Percentiles rank a stretch among this genome's conserved stretches.
These are phyloP conservation scores for Plasmodium vinckei DNA, from an alignment of 169 alveolate genomes.

Conservation along the genomic window DNA sequence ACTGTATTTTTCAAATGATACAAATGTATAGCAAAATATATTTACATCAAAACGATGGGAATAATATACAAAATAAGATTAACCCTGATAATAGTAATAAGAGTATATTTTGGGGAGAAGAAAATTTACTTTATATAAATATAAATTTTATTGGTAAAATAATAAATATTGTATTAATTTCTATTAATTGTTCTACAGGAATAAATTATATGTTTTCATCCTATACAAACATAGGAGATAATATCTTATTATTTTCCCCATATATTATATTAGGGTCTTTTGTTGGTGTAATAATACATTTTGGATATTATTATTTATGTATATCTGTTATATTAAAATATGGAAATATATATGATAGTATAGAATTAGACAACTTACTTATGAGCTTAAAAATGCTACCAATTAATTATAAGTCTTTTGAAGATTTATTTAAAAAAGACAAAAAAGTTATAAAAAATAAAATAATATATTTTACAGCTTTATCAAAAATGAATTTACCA, in stretches of 20 bases:
- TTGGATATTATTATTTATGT: conserved; percentile 54
- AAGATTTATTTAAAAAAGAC: conserved; percentile 4
- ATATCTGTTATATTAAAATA: background rate
- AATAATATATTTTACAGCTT: conserved; percentile 25
- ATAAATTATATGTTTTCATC: conserved; percentile 70
- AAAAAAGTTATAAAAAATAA: conserved; percentile 2
- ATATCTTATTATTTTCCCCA: conserved; percentile 12
- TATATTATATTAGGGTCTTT: conserved; percentile 46
- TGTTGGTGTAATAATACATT: conserved; percentile 9
- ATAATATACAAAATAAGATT: background rate
- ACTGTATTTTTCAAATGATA: conserved; percentile 20
- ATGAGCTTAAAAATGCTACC: conserved; percentile 2
- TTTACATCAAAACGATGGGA: background rate
- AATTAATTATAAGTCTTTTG: conserved; percentile 5
- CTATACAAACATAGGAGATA: conserved; percentile 59
- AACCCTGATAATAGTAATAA: background rate
- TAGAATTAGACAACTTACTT: background rate
- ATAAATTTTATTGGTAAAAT: conserved; percentile 22
- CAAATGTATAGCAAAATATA: conserved; percentile 8
- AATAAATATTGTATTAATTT: conserved; percentile 26
- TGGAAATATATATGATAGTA: background rate
- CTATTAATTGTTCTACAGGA: conserved; percentile 74
- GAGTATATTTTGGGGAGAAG: conserved; percentile 25
- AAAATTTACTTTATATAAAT: conserved; percentile 44
- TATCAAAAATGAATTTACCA: conserved; percentile 44